These are phyloP conservation scores for Croton laevigatus DNA, from an alignment of 441 rosid genomes.

Conservation along the genomic window DNA sequence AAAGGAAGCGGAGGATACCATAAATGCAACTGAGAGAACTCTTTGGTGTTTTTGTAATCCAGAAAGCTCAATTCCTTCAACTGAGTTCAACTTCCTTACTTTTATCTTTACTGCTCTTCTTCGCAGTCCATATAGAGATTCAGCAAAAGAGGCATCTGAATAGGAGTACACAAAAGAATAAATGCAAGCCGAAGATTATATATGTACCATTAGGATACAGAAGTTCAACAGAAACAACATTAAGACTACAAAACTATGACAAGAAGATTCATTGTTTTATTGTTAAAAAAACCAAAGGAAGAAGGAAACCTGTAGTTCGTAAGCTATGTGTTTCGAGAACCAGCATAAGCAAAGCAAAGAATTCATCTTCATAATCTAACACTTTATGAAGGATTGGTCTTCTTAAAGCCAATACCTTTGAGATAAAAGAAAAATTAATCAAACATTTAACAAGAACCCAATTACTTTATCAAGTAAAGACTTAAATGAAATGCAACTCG, in stretches of 20 bases:
- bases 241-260: not conserved
- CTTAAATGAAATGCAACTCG: constrained; percentile 1
- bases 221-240: not conserved
- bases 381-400: constrained; percentile 86
- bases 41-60: constrained; percentile 80
- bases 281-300: not conserved
- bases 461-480: not conserved
- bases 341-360: constrained; percentile 83
- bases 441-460: not conserved
- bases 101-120: constrained; percentile 74
- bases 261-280: not conserved
- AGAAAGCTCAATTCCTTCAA: constrained; percentile 58
- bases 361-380: constrained; percentile 92
- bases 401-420: constrained; percentile 89
- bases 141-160: constrained; percentile 96
- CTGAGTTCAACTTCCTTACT: constrained; percentile 38
- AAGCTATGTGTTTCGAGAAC: constrained; percentile 93
- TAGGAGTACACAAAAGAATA: constrained; percentile 14
- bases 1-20: constrained; percentile 50
- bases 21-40: constrained; percentile 79
- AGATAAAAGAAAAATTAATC: constrained; percentile 14
- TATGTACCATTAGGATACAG: not conserved
- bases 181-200: not conserved
- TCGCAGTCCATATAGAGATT: constrained; percentile 90
- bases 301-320: constrained; percentile 72